Evolutionary conservation across 805 yeast genomes (phyloP).

Genomic region (Teunomyces aglyptinius): DNA sequence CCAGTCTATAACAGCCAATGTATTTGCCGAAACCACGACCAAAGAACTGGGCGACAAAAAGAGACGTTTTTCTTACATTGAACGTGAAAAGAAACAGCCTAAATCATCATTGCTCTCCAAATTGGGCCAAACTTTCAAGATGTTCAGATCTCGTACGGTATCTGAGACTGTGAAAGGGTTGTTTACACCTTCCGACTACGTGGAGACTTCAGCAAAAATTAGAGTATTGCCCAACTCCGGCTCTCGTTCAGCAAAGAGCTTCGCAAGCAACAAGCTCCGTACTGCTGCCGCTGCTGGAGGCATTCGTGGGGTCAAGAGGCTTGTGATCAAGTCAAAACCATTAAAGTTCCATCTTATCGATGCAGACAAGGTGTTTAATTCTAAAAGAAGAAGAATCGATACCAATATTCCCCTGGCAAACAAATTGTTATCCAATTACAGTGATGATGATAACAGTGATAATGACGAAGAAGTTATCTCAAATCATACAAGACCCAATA

Average conservation of each 20-base stretch:
- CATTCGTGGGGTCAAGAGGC: conserved; percentile 30
- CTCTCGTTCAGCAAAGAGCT: conserved; percentile 7
- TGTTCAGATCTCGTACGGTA: conserved; percentile 23
- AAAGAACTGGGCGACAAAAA: conserved; percentile 14
- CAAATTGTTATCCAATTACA: conserved; percentile 11
- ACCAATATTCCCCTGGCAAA: conserved; percentile 15
- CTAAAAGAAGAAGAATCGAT: conserved; percentile 31
- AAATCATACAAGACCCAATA: conserved; percentile 5
- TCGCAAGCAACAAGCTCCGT: conserved; percentile 5
- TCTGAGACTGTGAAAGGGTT: conserved; percentile 26
- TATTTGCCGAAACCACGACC: conserved; percentile 16
- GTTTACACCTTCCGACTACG: conserved; percentile 27
- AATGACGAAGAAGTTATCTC: conserved; percentile 16
- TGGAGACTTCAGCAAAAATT: conserved; percentile 9
- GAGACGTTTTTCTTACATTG: conserved; percentile 17
- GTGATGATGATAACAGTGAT: conserved; percentile 18
- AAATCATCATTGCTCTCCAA: conserved; percentile 28
- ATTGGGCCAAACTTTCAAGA: conserved; percentile 34
- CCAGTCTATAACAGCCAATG: conserved; percentile 28
- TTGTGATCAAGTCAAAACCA: conserved; percentile 41
- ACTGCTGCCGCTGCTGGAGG: conserved; percentile 14
- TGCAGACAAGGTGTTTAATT: conserved; percentile 38
- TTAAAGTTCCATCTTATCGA: conserved; percentile 40
- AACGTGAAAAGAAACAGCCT: conserved; percentile 10
- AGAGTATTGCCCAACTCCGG: conserved; percentile 8